These are phyloP conservation scores for Aspergillus tubingensis DNA, from an alignment of 2,329 filamentous ascomycete genomes.

Conservation along the genomic window DNA sequence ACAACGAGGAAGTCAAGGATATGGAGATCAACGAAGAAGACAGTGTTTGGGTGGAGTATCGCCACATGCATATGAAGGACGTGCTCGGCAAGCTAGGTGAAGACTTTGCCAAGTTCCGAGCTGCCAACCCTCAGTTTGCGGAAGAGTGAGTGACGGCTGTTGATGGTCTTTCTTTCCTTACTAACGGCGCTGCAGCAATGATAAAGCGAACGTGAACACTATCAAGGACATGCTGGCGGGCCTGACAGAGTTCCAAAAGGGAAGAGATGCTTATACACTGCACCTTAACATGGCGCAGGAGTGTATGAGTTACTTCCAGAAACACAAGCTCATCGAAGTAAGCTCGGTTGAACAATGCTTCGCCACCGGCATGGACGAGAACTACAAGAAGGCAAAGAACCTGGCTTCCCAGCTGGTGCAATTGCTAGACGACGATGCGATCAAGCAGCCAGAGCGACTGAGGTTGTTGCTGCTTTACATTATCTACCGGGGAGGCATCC, in stretches of 20 bases:
- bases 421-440: constrained; percentile 80
- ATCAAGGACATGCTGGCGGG: constrained; percentile 98
- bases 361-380: constrained; percentile 89
- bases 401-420: constrained; percentile 81
- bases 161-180: not conserved
- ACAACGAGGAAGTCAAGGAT: constrained; percentile 76
- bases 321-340: constrained; percentile 80
- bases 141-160: constrained; percentile 53
- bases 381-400: constrained; percentile 87
- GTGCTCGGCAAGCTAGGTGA: constrained; percentile 90
- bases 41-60: constrained; percentile 91
- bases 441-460: constrained; percentile 72
- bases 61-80: constrained; percentile 97
- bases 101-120: constrained; percentile 90
- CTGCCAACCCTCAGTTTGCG: constrained; percentile 89
- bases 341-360: constrained; percentile 87
- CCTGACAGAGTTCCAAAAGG: constrained; percentile 88
- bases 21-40: constrained; percentile 90
- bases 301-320: constrained; percentile 91
- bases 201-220: constrained; percentile 75
- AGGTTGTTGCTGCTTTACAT: constrained; percentile 84
- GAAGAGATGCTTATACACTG: constrained; percentile 91
- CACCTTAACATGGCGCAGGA: constrained; percentile 97
- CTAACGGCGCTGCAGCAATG: constrained; percentile 49
- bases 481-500: constrained; percentile 80